Evolutionary conservation across 2,329 filamentous ascomycete genomes (phyloP), one percentile per base, ranked within the genome.

Genomic region (Purpureocillium lavendulum): DNA sequence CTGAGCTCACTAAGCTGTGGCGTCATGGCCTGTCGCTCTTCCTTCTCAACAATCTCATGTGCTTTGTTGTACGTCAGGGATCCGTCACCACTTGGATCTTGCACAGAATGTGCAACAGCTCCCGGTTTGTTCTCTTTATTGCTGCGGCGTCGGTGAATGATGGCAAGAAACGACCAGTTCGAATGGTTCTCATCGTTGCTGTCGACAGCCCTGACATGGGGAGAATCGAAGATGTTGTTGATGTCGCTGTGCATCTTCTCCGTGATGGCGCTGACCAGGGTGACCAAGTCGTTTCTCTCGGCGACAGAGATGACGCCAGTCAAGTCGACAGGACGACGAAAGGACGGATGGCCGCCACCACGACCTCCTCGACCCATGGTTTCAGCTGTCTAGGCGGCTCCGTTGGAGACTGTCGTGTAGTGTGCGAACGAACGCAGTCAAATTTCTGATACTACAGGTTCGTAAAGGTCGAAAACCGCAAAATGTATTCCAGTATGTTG

Each of bases 1-100:
- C 80, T 88, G 50, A 88, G 61, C 50, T 86, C 81, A 41, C 71
- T 64, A 45, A 82, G 70, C 41, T 69, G 61, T 4, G 66, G 60
- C 28, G 60, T 64, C 40, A 67, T 63, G 16, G 56, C 47, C 30
- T 57, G 55, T 13, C 58, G 45, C 33, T 59, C 57, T 29, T 60
- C 53, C 29, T 61, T 58, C 14, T 57, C 50, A 17, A 53, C 45
- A 17, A 53, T 50, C n/a, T 54, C 44, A 33, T 56, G 50, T 24
- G 53, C 45, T 31, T 57, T 57, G 24, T 44, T 41, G 35, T 47
- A 55, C 9, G 52, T 21, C 33, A 49, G 51, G 33, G 50, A 43
- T 4, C 38, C 35, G 33, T 43, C 37, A 10, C 29, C 41, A 12
- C 31, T 14, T 2, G 14, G 12, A 16, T n/a, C 31, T 44, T 2